Evolutionary conservation across 257 asterid species (phyloP), one percentile per base, ranked within the genome.

Genomic region (Nicotiana undulata): DNA sequence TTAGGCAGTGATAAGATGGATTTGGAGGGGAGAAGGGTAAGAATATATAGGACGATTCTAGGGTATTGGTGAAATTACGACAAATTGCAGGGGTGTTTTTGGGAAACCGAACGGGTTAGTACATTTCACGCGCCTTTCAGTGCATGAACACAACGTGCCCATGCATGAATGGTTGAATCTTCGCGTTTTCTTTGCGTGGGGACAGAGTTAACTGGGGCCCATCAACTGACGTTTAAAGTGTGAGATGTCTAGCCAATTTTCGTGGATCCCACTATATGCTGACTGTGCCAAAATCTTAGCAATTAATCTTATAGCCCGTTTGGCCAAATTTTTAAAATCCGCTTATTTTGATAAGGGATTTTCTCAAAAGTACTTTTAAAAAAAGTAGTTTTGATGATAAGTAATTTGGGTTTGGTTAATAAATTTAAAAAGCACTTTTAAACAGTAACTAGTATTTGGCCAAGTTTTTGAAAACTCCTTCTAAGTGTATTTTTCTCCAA

Each of bases 121-220:
- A 4, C 59, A 18, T 37, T 68, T 40, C 76, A 68, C n/a, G 76
- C 3, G 9, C 52, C 13, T 6, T 44, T 63, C 10, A 9, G 79
- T 20, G 64, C 77, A 32, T 34, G 61, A 15, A 46, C 59, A 31
- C 55, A 12, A 86, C 87, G 86, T 86, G 87, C 81, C 83, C 1
- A 2, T 7, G 0, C 1, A 10, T 81, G 44, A 52, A 58, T 84
- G 82, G 88, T 5, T 84, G 3, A 60, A 44, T 76, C 1, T 44
- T 67, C 56, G 8, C 11, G 12, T 68, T 68, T 68, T 11, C 11
- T n/a, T 37, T 68, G 31, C 3, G 75, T 44, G 75, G 82, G 63
- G 51, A 65, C 76, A 28, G 4, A 40, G 4, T 78, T 78, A 13
- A 15, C 11, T 55, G 22, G 80, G 49, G 0, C 58, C 82, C 29